Base-by-base conservation (phyloP, 176 grass and related monocot species). In the Pontederia paniculata region DNA sequence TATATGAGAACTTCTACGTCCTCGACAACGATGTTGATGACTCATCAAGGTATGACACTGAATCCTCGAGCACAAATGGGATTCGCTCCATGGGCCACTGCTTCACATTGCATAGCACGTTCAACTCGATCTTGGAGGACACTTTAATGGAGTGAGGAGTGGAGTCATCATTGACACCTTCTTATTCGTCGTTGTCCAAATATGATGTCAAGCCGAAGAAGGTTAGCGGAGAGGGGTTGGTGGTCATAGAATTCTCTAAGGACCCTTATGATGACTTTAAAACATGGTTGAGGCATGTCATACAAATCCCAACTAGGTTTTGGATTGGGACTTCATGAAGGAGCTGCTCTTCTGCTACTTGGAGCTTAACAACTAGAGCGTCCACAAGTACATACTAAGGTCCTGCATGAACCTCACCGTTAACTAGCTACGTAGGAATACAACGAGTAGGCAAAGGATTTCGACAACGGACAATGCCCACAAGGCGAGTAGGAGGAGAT, bases 271-370 rank as follows among this genome's bases (percentile, higher is more conserved):
- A n/a, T n/a, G n/a, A n/a, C n/a, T n/a, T n/a, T n/a, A n/a, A n/a
- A n/a, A 65, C 21, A 86, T 86, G 75, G 70, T 95, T n/a, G 57
- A 70, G 55, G 58, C 67, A 17, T 81, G 81, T 48, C 85, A 86
- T 17, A 58, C 55, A 0, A 45, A 44, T 15, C 3, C 41, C 2
- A 64, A 54, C 12, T 54, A 50, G 70, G 46, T 76, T 2, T 60
- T 95, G 78, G 89, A 95, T 58, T 95, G 89, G 89, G 81, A 95
- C 65, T 95, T 89, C 58, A 62, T 95, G 55, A 76, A 80, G 70
- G 89, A 89, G 45, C 56, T 89, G 1, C 81, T 95, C 45, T 74
- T 86, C 3, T 80, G 70, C 48, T 95, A 89, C 57, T 62, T 89
- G 42, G 69, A 86, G 31, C 76, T 95, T 9, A 95, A 95, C 22